These are phyloP conservation scores for Wickerhamomyces hampshirensis DNA, from an alignment of 805 yeast genomes.

Conservation along the genomic window DNA sequence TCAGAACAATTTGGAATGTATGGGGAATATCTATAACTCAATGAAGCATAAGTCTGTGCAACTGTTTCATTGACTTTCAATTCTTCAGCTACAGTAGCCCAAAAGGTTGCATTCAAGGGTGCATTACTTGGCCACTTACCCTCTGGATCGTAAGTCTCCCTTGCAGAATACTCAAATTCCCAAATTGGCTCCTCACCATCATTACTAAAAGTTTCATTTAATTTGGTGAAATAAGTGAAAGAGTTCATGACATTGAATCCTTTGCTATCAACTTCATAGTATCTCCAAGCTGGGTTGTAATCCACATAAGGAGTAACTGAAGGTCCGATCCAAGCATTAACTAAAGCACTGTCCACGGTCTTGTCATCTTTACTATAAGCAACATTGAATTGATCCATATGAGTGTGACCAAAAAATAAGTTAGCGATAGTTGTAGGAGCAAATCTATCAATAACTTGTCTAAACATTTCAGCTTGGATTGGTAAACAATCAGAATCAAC, in stretches of 20 bases:
- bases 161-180: constrained; percentile 60
- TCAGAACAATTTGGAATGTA: constrained; percentile 43
- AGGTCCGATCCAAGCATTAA: constrained; percentile 61
- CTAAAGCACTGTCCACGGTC: constrained; percentile 41
- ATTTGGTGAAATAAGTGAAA: constrained; percentile 51
- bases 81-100: constrained; percentile 40
- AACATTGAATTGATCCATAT: constrained; percentile 60
- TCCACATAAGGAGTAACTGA: constrained; percentile 58
- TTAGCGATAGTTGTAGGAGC: constrained; percentile 66
- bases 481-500: constrained; percentile 55
- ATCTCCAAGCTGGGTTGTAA: constrained; percentile 69
- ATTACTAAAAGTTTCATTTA: constrained; percentile 51
- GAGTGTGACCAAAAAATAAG: constrained; percentile 69
- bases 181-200: constrained; percentile 56
- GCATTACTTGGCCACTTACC: constrained; percentile 51
- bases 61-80: constrained; percentile 37
- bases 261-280: constrained; percentile 58
- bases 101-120: constrained; percentile 64
- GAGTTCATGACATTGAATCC: constrained; percentile 59
- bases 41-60: constrained; percentile 46
- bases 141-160: constrained; percentile 49
- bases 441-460: constrained; percentile 58
- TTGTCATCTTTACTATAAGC: constrained; percentile 46
- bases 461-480: constrained; percentile 49
- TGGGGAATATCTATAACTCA: constrained; percentile 52